A percentile compares a stretch with the other conserved stretches of the same genome.
phyloP scores from a whole-genome alignment of 2,329 filamentous ascomycete genomes.

The Colletotrichum falcatum region DNA sequence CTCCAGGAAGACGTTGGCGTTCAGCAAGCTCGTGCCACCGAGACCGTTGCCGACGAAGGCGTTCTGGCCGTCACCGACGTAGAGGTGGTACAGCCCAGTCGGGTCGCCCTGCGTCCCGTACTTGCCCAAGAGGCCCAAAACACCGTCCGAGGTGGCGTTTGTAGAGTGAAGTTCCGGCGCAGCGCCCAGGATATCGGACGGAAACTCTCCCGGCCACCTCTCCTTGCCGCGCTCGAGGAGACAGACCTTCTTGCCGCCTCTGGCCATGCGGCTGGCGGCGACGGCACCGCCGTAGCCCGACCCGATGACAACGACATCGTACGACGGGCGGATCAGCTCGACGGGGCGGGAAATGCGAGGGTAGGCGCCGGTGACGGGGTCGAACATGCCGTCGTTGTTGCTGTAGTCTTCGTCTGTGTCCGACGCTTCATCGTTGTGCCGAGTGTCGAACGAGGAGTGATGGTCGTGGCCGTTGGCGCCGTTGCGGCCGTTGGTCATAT shows the following conservation, averaged over 20 bases:
- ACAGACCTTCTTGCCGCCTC: slow-evolving; percentile 52
- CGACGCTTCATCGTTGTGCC: too few relatives aligned
- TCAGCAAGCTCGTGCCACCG: slow-evolving; percentile 75
- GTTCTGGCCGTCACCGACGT: slow-evolving; percentile 59
- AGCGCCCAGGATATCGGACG: slow-evolving; percentile 48
- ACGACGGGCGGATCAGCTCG: slow-evolving; percentile 52
- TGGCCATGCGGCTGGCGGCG: slow-evolving; percentile 60
- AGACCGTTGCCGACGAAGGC: slow-evolving; percentile 59
- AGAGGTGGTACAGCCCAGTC: slow-evolving; percentile 58
- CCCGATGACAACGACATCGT: slow-evolving; percentile 62
- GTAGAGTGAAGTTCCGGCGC: slow-evolving; percentile 52
- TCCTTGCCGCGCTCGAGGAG: slow-evolving; percentile 60
- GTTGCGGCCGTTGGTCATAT: slow-evolving; percentile 22
- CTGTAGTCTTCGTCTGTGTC: neutral
- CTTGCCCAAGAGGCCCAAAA: slow-evolving; percentile 50
- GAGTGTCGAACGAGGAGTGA: too few relatives aligned
- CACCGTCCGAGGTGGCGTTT: slow-evolving; percentile 43
- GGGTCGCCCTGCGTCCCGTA: slow-evolving; percentile 49
- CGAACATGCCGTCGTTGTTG: slow-evolving; percentile 9
- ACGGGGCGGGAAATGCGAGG: slow-evolving; percentile 53
- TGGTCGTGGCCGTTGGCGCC: slow-evolving; percentile 1
- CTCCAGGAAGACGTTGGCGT: slow-evolving; percentile 75
- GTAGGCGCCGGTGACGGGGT: slow-evolving; percentile 42
- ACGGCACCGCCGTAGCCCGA: slow-evolving; percentile 64
- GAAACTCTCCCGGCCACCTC: slow-evolving; percentile 59